Percentiles rank a stretch among this genome's conserved stretches.
These are phyloP conservation scores for Xerophyta viscosa DNA, from an alignment of 106 monocot genomes.

Conservation along the genomic window DNA sequence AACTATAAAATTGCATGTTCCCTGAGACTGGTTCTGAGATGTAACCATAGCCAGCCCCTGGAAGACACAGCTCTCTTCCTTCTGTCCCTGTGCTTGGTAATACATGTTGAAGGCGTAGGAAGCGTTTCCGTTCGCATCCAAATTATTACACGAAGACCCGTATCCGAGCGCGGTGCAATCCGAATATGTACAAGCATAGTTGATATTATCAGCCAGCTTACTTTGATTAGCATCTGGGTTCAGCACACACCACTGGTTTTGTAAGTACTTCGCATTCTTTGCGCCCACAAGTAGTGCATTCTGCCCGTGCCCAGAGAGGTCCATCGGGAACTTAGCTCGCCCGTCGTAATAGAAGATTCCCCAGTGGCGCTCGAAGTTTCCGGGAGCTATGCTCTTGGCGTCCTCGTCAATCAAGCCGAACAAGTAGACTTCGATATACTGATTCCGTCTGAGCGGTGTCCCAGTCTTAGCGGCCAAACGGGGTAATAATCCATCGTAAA, in stretches of 20 bases:
- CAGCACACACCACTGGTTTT: constrained; percentile 42
- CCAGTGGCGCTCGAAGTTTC: constrained; percentile 68
- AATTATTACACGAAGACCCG: constrained; percentile 39
- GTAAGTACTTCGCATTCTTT: constrained; percentile 35
- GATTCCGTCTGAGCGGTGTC: constrained; percentile 31
- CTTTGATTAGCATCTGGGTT: constrained; percentile 23
- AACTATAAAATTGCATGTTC: constrained; percentile 37
- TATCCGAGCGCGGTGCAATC: constrained; percentile 63
- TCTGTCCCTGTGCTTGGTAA: constrained; percentile 42
- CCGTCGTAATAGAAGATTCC: constrained; percentile 52
- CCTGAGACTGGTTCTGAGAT: constrained; percentile 25
- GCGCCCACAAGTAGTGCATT: constrained; percentile 24
- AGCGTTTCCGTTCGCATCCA: constrained; percentile 43
- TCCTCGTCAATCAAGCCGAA: constrained; percentile 63
- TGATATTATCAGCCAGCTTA: constrained; percentile 31
- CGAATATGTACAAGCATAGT: constrained; percentile 43
- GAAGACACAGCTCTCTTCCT: constrained; percentile 37
- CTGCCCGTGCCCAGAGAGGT: constrained; percentile 41
- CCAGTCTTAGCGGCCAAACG: constrained; percentile 27
- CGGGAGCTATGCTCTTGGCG: constrained; percentile 54
- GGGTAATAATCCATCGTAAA: constrained; percentile 34
- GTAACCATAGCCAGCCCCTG: constrained; percentile 42
- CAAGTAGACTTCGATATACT: constrained; percentile 39
- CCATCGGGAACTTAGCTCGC: constrained; percentile 55
- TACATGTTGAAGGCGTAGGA: constrained; percentile 67